These are phyloP conservation scores for Sapria himalayana DNA, from an alignment of 345 rosid genomes.

Conservation along the genomic window DNA sequence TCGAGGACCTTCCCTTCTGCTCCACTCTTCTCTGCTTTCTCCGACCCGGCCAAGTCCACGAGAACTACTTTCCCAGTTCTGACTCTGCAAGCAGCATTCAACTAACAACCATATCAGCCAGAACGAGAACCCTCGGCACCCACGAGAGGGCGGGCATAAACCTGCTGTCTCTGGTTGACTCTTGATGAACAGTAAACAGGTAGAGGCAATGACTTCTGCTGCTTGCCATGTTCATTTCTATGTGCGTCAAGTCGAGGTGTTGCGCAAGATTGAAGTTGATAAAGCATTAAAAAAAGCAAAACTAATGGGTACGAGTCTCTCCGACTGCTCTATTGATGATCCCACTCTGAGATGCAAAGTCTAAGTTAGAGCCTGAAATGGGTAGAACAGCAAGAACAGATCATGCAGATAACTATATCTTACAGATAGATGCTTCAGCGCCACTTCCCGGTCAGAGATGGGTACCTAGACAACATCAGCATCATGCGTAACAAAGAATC, in stretches of 20 bases:
- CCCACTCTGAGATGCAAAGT: slow-evolving; percentile 37
- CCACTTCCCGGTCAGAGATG: slow-evolving; percentile 29
- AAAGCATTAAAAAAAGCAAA: slow-evolving; percentile 1
- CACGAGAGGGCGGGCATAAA: slow-evolving; percentile 8
- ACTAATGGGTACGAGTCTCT: slow-evolving; percentile 67
- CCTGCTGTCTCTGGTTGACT: slow-evolving; percentile 35
- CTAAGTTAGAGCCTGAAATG: slow-evolving; percentile 11
- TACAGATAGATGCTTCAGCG: slow-evolving; percentile 50
- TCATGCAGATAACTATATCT: slow-evolving; percentile 12
- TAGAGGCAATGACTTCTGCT: slow-evolving; percentile 78
- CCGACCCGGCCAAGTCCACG: slow-evolving; percentile 87
- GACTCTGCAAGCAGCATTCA: slow-evolving; percentile 20
- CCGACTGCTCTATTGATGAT: slow-evolving; percentile 71
- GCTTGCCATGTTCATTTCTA: slow-evolving; percentile 85
- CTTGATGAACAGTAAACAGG: slow-evolving; percentile 38
- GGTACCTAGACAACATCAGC: slow-evolving; percentile 30
- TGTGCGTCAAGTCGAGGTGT: slow-evolving; percentile 13
- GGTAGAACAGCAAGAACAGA: slow-evolving; percentile 5
- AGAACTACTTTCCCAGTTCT: slow-evolving; percentile 56
- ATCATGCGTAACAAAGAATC: too few relatives aligned
- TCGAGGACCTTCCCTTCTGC: slow-evolving; percentile 88
- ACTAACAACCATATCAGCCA: too few relatives aligned
- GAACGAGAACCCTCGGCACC: background rate
- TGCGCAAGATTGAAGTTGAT: slow-evolving; percentile 9
- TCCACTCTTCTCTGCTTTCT: slow-evolving; percentile 88